Percentiles rank a stretch among this genome's conserved stretches.
phyloP scores from a whole-genome alignment of 169 alveolate genomes.

The Plasmodium sp. region DNA sequence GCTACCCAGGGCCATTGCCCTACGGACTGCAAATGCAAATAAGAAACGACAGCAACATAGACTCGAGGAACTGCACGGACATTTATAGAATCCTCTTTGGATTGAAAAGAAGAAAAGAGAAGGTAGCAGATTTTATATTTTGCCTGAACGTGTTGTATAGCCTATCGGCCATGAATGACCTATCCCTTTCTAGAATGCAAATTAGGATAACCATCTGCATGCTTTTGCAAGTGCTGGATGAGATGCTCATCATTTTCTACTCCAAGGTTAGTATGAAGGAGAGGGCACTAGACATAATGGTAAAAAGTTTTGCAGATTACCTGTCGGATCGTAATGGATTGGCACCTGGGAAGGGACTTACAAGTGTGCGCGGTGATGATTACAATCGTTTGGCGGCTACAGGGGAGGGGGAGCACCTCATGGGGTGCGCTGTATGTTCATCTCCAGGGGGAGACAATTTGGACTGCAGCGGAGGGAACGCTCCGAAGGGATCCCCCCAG shows the following conservation, averaged over 20 bases:
- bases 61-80: conserved; percentile 28
- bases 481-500: neutral
- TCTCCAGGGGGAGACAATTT: neutral
- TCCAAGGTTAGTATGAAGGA: conserved; percentile 2
- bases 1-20: neutral
- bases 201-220: conserved; percentile 16
- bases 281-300: conserved; percentile 49
- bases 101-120: conserved; percentile 50
- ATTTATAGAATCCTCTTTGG: conserved; percentile 45
- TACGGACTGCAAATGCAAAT: neutral
- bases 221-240: conserved; percentile 43
- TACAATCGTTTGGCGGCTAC: neutral
- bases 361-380: neutral
- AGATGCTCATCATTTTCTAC: conserved; percentile 17
- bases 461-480: neutral
- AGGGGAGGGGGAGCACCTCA: neutral
- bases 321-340: neutral
- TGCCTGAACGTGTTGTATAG: conserved; percentile 44
- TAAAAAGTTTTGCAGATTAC: conserved; percentile 1
- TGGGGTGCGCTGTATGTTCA: neutral
- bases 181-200: conserved; percentile 26
- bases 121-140: conserved; percentile 57
- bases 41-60: neutral
- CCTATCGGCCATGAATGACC: conserved; percentile 18
- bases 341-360: neutral